These are phyloP conservation scores for Annona cherimola DNA, from an alignment of 164 flowering plant species.

Conservation along the genomic window DNA sequence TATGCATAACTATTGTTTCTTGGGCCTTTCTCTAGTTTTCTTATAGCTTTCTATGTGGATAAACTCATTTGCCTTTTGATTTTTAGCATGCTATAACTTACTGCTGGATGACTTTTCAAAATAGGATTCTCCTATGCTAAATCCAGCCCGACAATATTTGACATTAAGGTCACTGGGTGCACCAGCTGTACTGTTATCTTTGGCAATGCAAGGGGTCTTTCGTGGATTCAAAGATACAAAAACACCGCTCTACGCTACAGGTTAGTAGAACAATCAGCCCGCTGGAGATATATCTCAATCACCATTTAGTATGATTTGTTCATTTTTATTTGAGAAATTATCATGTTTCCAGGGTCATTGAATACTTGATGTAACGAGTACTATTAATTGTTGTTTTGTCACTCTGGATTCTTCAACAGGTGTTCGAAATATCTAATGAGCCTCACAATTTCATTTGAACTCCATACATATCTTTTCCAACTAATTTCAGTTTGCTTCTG, in stretches of 20 bases:
- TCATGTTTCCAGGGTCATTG: neutral
- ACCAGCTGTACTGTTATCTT: constrained; percentile 62
- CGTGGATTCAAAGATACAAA: constrained; percentile 61
- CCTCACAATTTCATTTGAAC: neutral
- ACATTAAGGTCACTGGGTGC: constrained; percentile 54
- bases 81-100: constrained; percentile 1
- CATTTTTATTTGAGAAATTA: neutral
- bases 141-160: constrained; percentile 48
- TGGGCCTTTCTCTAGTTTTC: no score
- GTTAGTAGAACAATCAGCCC: constrained; percentile 18
- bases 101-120: neutral
- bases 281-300: neutral
- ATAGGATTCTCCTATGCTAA: constrained; percentile 52
- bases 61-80: neutral
- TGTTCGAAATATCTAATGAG: neutral
- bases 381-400: neutral
- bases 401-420: neutral
- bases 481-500: constrained; percentile 5
- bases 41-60: no score
- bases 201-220: constrained; percentile 62
- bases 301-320: neutral
- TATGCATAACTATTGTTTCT: no score
- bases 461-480: neutral
- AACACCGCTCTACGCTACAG: constrained; percentile 58
- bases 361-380: neutral